Percentiles rank a stretch among this genome's conserved stretches.
phyloP scores from a whole-genome alignment of 371 early-diverging fungal species.

The Mortierella sp. region DNA sequence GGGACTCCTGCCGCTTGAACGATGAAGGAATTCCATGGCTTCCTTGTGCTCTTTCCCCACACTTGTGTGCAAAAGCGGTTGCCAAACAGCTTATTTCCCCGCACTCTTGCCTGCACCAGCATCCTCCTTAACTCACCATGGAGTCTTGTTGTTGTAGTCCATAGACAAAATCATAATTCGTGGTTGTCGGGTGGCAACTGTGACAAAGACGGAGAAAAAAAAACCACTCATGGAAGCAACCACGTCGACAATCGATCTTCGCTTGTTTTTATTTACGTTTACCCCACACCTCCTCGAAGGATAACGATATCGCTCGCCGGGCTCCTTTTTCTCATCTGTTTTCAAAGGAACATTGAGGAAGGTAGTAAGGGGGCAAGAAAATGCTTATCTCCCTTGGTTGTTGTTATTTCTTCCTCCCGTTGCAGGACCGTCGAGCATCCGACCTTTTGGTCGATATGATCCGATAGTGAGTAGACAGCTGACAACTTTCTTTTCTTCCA shows the following conservation, averaged over 20 bases:
- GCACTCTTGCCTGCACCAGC: neutral
- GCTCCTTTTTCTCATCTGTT: neutral
- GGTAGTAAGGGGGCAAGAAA: neutral
- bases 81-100: constrained; percentile 8
- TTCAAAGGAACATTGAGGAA: neutral
- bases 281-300: neutral
- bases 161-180: neutral
- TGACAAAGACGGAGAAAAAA: constrained; percentile 1
- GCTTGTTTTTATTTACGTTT: neutral
- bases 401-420: neutral
- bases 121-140: neutral
- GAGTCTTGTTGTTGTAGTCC: neutral
- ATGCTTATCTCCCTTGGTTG: neutral
- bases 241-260: neutral
- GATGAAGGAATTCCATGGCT: neutral
- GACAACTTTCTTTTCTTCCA: neutral
- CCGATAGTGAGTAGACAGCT: neutral
- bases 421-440: constrained; percentile 4
- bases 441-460: neutral
- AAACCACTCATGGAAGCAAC: neutral
- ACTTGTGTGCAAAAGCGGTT: constrained; percentile 8
- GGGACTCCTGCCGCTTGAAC: neutral
- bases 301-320: neutral
- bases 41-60: constrained; percentile 14
- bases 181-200: neutral